Percentiles rank a stretch among this genome's conserved stretches.
phyloP scores from a whole-genome alignment of 2,329 filamentous ascomycete genomes.

The Alternaria brassicae region DNA sequence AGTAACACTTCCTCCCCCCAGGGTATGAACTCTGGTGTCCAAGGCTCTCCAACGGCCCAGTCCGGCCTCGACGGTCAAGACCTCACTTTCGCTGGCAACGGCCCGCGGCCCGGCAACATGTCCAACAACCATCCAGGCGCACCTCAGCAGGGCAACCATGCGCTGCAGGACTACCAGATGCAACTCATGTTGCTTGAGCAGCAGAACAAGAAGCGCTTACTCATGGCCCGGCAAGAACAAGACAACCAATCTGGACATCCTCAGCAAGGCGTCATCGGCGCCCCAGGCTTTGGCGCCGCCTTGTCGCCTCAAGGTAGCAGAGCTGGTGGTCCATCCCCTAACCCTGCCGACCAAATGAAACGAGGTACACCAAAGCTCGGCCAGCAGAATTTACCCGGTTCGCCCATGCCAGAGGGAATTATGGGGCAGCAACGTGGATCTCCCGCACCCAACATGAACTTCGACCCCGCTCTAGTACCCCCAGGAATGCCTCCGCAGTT shows the following conservation, averaged over 20 bases:
- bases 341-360: conserved; percentile 80
- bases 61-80: conserved; percentile 53
- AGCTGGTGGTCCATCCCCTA: conserved; percentile 75
- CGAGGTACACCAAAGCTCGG: conserved; percentile 77
- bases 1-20: conserved; percentile 81
- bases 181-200: conserved; percentile 86
- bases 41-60: conserved; percentile 83
- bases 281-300: conserved; percentile 66
- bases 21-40: conserved; percentile 73
- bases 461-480: conserved; percentile 60
- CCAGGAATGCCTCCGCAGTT: conserved; percentile 53
- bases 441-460: conserved; percentile 63
- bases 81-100: conserved; percentile 47
- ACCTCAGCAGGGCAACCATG: conserved; percentile 72
- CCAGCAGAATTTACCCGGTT: conserved; percentile 69
- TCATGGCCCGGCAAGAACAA: conserved; percentile 83
- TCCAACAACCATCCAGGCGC: conserved; percentile 65
- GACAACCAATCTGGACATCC: conserved; percentile 67
- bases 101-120: conserved; percentile 53
- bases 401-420: conserved; percentile 73
- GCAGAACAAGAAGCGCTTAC: conserved; percentile 84
- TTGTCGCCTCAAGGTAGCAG: conserved; percentile 74
- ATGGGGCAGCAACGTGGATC: conserved; percentile 68
- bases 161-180: conserved; percentile 88
- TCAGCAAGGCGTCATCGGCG: conserved; percentile 56